Percentiles rank a stretch among this genome's conserved stretches.
These are phyloP conservation scores for Xylaria grammica DNA, from an alignment of 495 filamentous ascomycete genomes.

Conservation along the genomic window DNA sequence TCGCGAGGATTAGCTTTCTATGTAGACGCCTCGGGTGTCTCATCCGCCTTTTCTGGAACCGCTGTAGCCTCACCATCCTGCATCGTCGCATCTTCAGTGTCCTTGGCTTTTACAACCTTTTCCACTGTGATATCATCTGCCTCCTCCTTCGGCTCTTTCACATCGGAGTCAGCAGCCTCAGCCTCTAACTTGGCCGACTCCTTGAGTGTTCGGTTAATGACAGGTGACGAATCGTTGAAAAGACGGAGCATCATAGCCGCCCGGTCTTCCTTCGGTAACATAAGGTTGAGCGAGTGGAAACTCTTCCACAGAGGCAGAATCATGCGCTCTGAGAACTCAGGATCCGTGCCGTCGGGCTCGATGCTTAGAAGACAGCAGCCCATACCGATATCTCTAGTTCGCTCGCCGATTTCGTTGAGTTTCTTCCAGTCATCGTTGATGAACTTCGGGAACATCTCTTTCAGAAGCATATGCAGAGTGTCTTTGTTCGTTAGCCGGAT, in stretches of 20 bases:
- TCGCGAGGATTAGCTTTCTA: background rate
- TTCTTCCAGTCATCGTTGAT: conserved; percentile 67
- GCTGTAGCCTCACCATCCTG: background rate
- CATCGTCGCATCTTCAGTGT: background rate
- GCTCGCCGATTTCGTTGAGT: conserved; percentile 85
- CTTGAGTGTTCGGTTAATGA: conserved; percentile 64
- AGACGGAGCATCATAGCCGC: conserved; percentile 89
- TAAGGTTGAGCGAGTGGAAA: conserved; percentile 84
- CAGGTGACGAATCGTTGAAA: conserved; percentile 80
- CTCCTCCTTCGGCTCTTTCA: conserved; percentile 29
- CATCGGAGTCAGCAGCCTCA: conserved; percentile 31
- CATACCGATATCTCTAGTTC: conserved; percentile 78
- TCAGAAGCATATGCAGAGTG: conserved; percentile 78
- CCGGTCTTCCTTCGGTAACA: conserved; percentile 96
- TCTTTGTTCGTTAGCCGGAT: conserved; percentile 73
- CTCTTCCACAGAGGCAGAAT: conserved; percentile 92
- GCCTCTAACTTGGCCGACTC: conserved; percentile 42
- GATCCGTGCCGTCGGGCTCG: conserved; percentile 69
- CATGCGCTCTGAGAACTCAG: conserved; percentile 79
- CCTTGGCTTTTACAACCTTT: conserved; percentile 3
- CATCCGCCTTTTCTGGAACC: conserved; percentile 11
- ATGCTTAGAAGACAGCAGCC: conserved; percentile 91
- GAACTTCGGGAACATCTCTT: conserved; percentile 95
- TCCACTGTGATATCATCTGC: conserved; percentile 13
- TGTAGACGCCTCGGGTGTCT: conserved; percentile 8